Percentiles rank a stretch among this genome's conserved stretches.
Evolutionary conservation across 140 eudicot genomes (phyloP).

Genomic region (Artemisia princeps): DNA sequence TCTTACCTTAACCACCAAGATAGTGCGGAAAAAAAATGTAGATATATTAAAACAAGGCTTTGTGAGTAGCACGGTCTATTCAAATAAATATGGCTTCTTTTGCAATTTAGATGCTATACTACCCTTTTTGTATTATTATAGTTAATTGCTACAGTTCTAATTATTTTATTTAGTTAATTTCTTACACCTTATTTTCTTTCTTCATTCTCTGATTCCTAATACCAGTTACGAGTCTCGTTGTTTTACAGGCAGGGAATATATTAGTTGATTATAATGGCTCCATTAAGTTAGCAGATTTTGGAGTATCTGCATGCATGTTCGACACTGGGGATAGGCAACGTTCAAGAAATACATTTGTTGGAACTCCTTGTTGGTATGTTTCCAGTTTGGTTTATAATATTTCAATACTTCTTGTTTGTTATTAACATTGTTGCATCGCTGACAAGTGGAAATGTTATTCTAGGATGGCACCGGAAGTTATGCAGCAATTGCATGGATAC

Average conservation of each 20-base stretch:
- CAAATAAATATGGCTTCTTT: no score
- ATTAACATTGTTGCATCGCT: not conserved
- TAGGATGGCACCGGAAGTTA: conserved; percentile 99
- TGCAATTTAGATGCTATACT: no score
- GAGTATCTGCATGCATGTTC: conserved; percentile 94
- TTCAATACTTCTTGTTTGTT: conserved; percentile 3
- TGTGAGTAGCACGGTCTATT: no score
- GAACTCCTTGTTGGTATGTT: conserved; percentile 94
- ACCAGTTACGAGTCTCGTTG: conserved; percentile 15
- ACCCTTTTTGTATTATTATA: no score
- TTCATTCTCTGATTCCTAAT: conserved; percentile 5
- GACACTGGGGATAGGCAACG: conserved; percentile 95
- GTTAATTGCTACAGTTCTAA: not conserved
- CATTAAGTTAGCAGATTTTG: conserved; percentile 86
- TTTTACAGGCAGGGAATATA: conserved; percentile 82
- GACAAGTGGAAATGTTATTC: conserved; percentile 9
- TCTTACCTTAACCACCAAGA: not conserved
- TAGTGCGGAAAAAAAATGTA: not conserved
- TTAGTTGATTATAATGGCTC: conserved; percentile 65
- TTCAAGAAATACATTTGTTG: conserved; percentile 89
- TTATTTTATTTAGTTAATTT: not conserved
- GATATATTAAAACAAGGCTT: no score
- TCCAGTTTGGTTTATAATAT: conserved; percentile 4
- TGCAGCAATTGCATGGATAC: conserved; percentile 89
- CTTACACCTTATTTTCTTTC: conserved; percentile 6